Evolutionary conservation across 768 basidiomycete species (phyloP), one percentile per base, ranked within the genome.

Genomic region (Strobilomyces echinocephalus): DNA sequence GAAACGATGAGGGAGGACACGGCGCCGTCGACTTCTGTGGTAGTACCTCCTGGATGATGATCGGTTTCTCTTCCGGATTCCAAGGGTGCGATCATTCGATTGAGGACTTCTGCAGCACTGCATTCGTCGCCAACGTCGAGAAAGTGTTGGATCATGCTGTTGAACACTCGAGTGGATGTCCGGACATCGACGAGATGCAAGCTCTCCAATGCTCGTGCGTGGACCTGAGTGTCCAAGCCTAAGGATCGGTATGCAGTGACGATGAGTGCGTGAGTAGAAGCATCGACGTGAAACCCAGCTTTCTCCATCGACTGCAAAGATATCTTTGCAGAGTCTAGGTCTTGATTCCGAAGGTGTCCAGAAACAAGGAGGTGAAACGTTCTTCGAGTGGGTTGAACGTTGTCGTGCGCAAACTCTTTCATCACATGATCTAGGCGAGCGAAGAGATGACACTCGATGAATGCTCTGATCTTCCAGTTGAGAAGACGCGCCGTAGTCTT

Each of bases 301-400:
- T 72, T 62, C 57, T 73, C 68, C 89, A 92, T 91, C 20, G 57
- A 55, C 11, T 68, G 69, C n/a, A 91, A 68, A 58, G 69, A 75
- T 28, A 68, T 65, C 66, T 77, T 80, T 45, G 85, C 85, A 38
- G 75, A 74, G 52, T 66, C 60, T 42, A 91, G 66, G 64, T 89
- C 77, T 67, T 77, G 73, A 64, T 91, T 90, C 62, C 80, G 84
- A 52, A 91, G 72, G 64, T 84, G 78, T 30, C 82, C 85, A 11
- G 80, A 76, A 12, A 91, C 69, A 36, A 90, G 74, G 15, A 86
- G 73, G 60, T 89, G 85, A 64, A 78, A 91, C 4, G 88, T 88
- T 59, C 81, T 75, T 38, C 80, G 76, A 43, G 74, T 78, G 16
- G 86, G 86, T 11, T 60, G 57, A 30, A 85, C 57, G 1, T 72